Evolutionary conservation across 768 basidiomycete genomes (phyloP), one percentile per base, ranked within the genome.

Genomic region (Strobilomyces confusus): DNA sequence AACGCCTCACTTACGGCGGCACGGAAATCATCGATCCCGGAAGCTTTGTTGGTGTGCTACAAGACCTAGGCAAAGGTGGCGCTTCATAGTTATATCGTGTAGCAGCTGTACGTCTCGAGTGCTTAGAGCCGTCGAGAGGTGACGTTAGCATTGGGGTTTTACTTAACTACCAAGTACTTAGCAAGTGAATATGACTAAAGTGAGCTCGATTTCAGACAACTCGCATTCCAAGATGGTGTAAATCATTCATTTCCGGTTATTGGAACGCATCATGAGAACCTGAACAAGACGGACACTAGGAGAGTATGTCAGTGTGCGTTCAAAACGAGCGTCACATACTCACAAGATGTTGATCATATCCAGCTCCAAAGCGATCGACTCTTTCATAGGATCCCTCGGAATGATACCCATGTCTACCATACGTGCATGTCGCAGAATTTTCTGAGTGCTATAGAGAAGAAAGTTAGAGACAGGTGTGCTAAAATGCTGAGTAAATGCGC

Each of bases 21-120:
- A 98, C 95, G 17, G 97, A 98, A 67, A 94, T 99, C 37, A 64
- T 97, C 44, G 89, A 92, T 62, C 97, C 97, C 6, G 83, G 80
- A 65, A 83, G 84, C 44, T 98, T 99, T 66, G 77, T 98, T 19
- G 72, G 76, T 30, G 76, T 87, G 26, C 69, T 98, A 60, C 83
- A 82, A 48, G 77, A 74, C 38, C 71, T 92, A 17, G 87, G 87
- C 1, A 81, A 77, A 63, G 56, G 56, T 23, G 19, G 15, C 7
- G 61, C 49, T 55, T 55, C 62, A n/a, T 77, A 68, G 58, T 1
- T 38, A 30, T 48, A 36, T 22, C 51, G 26, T 29, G 29, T 45
- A 44, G 38, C 83, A 32, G 67, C 92, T 57, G 79, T 80, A 42
- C 74, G 69, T 37, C 47, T 49, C 34, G 14, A 34, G 34, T 40